Evolutionary conservation across 352 stramenopile species (phyloP), one percentile per base, ranked within the genome.

Genomic region (Blastocystis sp.): DNA sequence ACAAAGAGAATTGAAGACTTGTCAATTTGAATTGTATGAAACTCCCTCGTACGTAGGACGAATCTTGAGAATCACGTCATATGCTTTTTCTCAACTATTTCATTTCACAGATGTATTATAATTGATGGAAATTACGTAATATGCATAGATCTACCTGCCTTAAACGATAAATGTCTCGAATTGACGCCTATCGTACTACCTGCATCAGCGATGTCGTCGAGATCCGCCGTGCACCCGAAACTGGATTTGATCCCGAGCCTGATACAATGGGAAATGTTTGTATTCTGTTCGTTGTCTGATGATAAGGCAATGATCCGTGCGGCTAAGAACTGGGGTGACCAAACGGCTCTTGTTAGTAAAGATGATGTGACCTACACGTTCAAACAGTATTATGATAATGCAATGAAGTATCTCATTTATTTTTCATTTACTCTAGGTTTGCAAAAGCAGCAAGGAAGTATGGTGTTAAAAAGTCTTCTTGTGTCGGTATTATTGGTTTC

Each of bases 401-500:
- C 78, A 27, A 53, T 89, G 17, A 76, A 76, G 78, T 78, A 22
- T 27, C 5, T 9, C n/a, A 60, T 0, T n/a, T 19, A 4, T n/a
- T 33, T 6, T 30, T 13, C 3, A 1, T 78, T 79, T 19, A 51
- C 24, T 22, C 22, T 95, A 96, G 69, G 91, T 94, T 88, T 82
- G 93, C 92, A 89, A 96, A 96, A 91, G 91, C 90, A 59, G 91
- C 96, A 62, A 54, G 95, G 56, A 90, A 93, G 69, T 54, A 95
- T 27, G 93, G 93, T 5, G 68, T 96, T 0, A 90, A 94, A 57
- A 93, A 90, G 56, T 95, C 94, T 89, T 91, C 94, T 75, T 92
- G 91, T 81, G 93, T 96, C 59, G 94, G 91, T 90, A 95, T 97
- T 90, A 95, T 96, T 84, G 94, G 94, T 64, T 95, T 95, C 90